These are phyloP conservation scores for Kazachstania psychrophila DNA, from an alignment of 805 yeast species.

Conservation along the genomic window DNA sequence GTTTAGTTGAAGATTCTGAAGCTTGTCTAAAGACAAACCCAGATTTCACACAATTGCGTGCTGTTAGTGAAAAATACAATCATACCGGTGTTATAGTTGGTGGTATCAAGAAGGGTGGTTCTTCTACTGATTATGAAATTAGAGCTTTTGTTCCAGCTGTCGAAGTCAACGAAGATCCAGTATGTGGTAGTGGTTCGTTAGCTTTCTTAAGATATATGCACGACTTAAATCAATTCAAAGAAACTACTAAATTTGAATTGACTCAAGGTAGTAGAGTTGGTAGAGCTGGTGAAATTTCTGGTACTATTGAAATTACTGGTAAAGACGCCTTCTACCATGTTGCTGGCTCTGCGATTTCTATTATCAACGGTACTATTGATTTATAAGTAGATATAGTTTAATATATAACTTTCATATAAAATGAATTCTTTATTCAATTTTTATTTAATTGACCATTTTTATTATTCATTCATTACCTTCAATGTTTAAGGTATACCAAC, in stretches of 20 bases:
- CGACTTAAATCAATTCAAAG: slow-evolving; percentile 14
- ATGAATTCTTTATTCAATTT: too few species aligned
- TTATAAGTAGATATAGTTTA: slow-evolving; percentile 3
- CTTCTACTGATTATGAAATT: slow-evolving; percentile 27
- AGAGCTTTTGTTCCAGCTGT: slow-evolving; percentile 37
- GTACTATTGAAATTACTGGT: slow-evolving; percentile 13
- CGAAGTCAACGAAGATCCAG: slow-evolving; percentile 42
- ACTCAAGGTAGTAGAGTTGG: slow-evolving; percentile 34
- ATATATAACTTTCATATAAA: too few species aligned
- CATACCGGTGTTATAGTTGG: slow-evolving; percentile 34
- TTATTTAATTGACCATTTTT: too few species aligned
- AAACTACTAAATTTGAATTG: slow-evolving; percentile 17
- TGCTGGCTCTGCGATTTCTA: slow-evolving; percentile 35
- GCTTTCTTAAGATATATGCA: slow-evolving; percentile 27
- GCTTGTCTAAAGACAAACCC: slow-evolving; percentile 30
- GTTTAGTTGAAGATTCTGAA: slow-evolving; percentile 27
- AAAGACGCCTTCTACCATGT: slow-evolving; percentile 22
- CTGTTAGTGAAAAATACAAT: slow-evolving; percentile 13
- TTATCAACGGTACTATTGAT: slow-evolving; percentile 29
- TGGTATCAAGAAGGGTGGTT: slow-evolving; percentile 26
- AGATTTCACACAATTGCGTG: slow-evolving; percentile 21
- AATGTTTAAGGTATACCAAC: too few species aligned
- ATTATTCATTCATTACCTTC: too few species aligned
- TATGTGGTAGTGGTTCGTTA: slow-evolving; percentile 44
- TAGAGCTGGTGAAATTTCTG: slow-evolving; percentile 33